Percentiles rank a stretch among this genome's conserved stretches.
Conservation (phyloP, 768 basidiomycete genomes). For the Dacryopinax spathularia region DNA sequence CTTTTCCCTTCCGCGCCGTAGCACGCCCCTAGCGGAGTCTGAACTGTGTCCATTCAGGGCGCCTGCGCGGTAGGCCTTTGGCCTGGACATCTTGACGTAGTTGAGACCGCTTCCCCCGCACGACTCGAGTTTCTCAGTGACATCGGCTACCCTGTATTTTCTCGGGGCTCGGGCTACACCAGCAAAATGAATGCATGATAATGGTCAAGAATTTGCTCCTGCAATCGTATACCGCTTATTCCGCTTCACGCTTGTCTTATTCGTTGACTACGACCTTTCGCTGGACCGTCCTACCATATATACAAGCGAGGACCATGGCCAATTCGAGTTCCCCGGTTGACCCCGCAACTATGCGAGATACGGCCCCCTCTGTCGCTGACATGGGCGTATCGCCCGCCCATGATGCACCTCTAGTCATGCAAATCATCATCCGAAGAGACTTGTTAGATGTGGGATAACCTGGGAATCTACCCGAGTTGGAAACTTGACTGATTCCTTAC, state of each 20-base stretch:
- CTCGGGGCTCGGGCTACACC: too few relatives aligned
- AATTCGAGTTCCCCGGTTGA: too few relatives aligned
- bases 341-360: too few relatives aligned
- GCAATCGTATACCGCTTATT: too few relatives aligned
- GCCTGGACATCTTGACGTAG: not conserved
- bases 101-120: not conserved
- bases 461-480: not conserved
- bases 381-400: not conserved
- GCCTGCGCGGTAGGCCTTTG: not conserved
- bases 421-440: constrained; percentile 32
- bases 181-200: too few relatives aligned
- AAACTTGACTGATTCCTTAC: not conserved
- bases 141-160: too few relatives aligned
- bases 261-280: too few relatives aligned
- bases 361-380: not conserved
- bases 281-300: too few relatives aligned
- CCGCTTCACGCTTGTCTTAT: too few relatives aligned
- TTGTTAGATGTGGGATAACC: constrained; percentile 28
- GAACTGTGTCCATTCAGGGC: not conserved
- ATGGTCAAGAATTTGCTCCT: too few relatives aligned
- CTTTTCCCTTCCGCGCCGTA: constrained; percentile 2
- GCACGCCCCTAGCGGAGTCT: not conserved
- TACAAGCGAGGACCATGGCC: too few relatives aligned
- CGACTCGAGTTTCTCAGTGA: too few relatives aligned
- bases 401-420: constrained; percentile 26